Evolutionary conservation across 768 basidiomycete species (phyloP).

Genomic region (Leccinum broughii): DNA sequence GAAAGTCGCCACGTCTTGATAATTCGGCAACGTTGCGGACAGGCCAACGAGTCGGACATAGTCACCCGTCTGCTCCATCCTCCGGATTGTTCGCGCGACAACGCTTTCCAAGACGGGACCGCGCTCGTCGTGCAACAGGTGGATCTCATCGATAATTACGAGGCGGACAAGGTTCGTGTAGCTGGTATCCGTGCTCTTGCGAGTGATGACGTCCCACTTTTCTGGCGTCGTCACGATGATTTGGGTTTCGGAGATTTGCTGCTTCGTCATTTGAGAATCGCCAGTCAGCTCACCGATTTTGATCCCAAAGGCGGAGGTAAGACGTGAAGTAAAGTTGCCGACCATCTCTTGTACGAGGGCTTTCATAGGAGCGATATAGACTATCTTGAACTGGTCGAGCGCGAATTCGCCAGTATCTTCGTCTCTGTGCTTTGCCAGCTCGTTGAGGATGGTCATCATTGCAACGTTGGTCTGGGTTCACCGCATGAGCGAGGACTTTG

Average conservation of each 20-base stretch:
- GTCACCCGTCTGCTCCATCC: constrained; percentile 93
- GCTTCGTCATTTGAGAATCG: constrained; percentile 97
- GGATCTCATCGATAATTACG: constrained; percentile 98
- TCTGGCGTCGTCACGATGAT: constrained; percentile 99
- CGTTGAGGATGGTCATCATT: constrained; percentile 67
- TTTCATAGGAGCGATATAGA: constrained; percentile 98
- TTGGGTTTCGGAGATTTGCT: constrained; percentile 94
- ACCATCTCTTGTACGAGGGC: constrained; percentile 99
- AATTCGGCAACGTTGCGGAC: constrained; percentile 98
- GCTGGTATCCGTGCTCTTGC: constrained; percentile 94
- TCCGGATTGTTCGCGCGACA: constrained; percentile 83
- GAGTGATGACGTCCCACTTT: constrained; percentile 99
- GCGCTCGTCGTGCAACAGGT: constrained; percentile 97
- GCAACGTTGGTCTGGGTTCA: constrained; percentile 79
- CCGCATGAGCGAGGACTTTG: constrained; percentile 12
- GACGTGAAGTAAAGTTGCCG: constrained; percentile 83
- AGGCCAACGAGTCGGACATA: constrained; percentile 94
- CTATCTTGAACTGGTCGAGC: constrained; percentile 89
- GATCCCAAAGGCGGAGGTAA: constrained; percentile 63
- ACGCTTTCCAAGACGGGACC: constrained; percentile 95
- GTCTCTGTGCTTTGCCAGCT: constrained; percentile 86
- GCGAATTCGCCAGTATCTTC: constrained; percentile 78
- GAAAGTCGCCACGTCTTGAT: constrained; percentile 96
- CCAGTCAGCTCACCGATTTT: constrained; percentile 95
- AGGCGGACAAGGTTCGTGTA: constrained; percentile 97